Evolutionary conservation across 148 eudicot species (phyloP).

Genomic region (Nyssa sinensis): DNA sequence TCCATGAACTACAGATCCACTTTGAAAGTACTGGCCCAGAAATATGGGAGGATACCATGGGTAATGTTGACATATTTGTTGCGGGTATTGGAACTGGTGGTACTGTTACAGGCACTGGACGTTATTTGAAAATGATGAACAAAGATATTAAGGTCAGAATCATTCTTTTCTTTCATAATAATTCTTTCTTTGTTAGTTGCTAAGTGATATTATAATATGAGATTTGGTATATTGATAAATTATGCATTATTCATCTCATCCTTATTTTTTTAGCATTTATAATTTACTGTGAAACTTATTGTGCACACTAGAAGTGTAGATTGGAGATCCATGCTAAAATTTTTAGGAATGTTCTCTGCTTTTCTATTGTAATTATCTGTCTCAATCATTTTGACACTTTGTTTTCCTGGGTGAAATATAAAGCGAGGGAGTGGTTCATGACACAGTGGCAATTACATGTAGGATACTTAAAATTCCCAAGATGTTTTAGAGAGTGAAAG

Average conservation of each 20-base stretch:
- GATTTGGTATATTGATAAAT: neutral
- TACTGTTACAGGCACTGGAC: constrained; percentile 67
- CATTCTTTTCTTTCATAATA: neutral
- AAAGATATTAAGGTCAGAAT: constrained; percentile 52
- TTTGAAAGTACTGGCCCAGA: constrained; percentile 85
- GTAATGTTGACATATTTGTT: constrained; percentile 59
- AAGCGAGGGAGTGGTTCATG: too few relatives aligned
- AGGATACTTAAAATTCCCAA: too few relatives aligned
- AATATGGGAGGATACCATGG: constrained; percentile 77
- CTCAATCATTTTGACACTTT: too few relatives aligned
- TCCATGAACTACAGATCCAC: constrained; percentile 49
- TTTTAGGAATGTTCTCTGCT: too few relatives aligned
- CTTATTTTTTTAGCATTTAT: neutral
- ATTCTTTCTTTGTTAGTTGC: neutral
- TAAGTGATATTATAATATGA: neutral
- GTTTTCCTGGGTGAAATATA: too few relatives aligned
- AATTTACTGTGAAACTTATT: neutral
- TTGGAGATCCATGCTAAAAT: neutral
- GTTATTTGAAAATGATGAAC: constrained; percentile 66
- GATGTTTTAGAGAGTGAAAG: too few relatives aligned
- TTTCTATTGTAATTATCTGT: too few relatives aligned
- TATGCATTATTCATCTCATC: neutral
- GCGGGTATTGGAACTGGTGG: constrained; percentile 83
- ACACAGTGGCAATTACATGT: too few relatives aligned
- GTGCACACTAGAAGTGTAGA: neutral